Base-by-base conservation (phyloP, 1,284 basidiomycete species). In the Thecaphora frezii region DNA sequence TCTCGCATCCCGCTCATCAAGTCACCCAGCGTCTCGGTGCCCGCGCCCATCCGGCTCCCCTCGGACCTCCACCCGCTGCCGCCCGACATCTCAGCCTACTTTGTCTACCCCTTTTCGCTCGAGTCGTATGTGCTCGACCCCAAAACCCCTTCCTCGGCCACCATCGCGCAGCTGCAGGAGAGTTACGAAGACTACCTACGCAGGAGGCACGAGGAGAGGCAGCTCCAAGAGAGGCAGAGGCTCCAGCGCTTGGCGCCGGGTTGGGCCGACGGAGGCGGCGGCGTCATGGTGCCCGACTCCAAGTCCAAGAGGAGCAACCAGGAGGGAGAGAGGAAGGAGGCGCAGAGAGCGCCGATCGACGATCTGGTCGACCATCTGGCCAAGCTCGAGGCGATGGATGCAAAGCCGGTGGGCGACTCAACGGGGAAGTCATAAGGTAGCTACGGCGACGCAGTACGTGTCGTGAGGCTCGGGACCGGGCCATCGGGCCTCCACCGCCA, bases 41-140 rank as follows among this genome's bases (percentile, higher is more conserved):
- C 70, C 5, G 47, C 38, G 9, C 62, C 62, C 13, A 40, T 62
- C 39, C 43, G 42, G 28, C 49, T 69, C 10, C 64, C 67, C 1
- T 21, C 38, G 5, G 59, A 64, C 23, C 54, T 74, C 16, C 71
- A 74, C 41, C 71, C 71, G 3, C 60, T 74, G 4, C 71, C 71
- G 8, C 53, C 67, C 24, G 65, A 68, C 38, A 58, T 74, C 19
- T 42, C 49, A 1, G 66, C 71, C 5, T 74, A 74, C 54, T 74
- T 72, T 46, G 71, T 74, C 53, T 74, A 74, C 43, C 64, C 67
- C 0, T 74, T 74, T 51, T 54, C 49, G 40, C 62, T 74, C 47
- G 71, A 74, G 38, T 55, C 60, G 16, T 72, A 67, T 50, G 70
- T 74, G 5, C 49, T 72, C 9, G 62, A 62, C 48, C 53, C 18